phyloP scores from a whole-genome alignment of 352 stramenopile species.

The Aphanomyces cochlioides region DNA sequence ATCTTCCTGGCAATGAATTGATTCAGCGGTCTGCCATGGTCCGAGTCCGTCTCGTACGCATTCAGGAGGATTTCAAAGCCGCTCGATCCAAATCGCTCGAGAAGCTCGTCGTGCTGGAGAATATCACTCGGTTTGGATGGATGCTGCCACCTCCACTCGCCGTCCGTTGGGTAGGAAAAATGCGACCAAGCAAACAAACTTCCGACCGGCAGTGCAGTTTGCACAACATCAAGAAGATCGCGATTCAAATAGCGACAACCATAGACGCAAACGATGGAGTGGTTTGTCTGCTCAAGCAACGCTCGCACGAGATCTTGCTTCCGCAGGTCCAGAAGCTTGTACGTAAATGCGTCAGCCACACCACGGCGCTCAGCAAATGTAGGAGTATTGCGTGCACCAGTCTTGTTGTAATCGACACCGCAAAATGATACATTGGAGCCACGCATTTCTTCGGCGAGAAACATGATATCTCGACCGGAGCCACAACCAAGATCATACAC shows the following conservation, averaged over 20 bases:
- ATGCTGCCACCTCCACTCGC: neutral
- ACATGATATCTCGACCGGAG: slow-evolving; percentile 12
- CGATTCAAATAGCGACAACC: slow-evolving; percentile 9
- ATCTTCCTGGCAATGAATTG: slow-evolving; percentile 1
- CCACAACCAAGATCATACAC: slow-evolving; percentile 14
- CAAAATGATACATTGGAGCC: neutral
- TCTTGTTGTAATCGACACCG: slow-evolving; percentile 14
- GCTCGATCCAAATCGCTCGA: neutral
- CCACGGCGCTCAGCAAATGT: neutral
- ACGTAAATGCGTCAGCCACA: neutral
- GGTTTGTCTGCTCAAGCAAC: neutral
- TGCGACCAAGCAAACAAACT: slow-evolving; percentile 10
- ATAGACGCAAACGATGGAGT: neutral
- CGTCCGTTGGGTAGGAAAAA: slow-evolving; percentile 12
- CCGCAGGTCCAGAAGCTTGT: slow-evolving; percentile 9
- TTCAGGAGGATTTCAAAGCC: slow-evolving; percentile 14
- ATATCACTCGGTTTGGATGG: slow-evolving; percentile 7
- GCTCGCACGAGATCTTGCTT: neutral
- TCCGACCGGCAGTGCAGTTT: neutral
- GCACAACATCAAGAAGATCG: neutral
- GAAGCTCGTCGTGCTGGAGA: neutral
- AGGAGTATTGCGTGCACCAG: neutral
- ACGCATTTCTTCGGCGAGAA: slow-evolving; percentile 8
- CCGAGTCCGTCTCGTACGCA: slow-evolving; percentile 4
- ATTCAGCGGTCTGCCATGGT: slow-evolving; percentile 21